Conservation (phyloP, 257 asterid genomes). For the Haberlea rhodopensis region DNA sequence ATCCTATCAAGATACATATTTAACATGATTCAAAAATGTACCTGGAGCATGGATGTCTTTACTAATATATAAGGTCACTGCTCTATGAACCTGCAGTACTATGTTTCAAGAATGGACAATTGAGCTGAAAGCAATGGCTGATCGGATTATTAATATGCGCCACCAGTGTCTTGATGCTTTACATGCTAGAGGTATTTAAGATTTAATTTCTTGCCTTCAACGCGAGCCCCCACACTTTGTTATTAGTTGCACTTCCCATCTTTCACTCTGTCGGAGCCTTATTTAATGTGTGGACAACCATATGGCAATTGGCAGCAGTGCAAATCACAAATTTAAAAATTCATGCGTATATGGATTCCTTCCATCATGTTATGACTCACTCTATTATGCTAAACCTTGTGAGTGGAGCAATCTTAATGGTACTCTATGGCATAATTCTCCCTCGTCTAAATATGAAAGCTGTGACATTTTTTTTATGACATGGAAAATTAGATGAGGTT, state of each 20-base stretch:
- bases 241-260: background rate
- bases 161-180: slow-evolving; percentile 81
- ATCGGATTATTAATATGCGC: slow-evolving; percentile 94
- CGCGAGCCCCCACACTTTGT: background rate
- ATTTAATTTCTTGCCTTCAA: background rate
- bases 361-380: background rate
- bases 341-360: background rate
- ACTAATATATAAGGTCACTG: background rate
- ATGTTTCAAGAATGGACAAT: slow-evolving; percentile 84
- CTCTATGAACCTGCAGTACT: slow-evolving; percentile 47
- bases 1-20: too few relatives aligned
- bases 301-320: background rate
- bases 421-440: background rate
- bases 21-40: too few relatives aligned
- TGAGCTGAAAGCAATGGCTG: slow-evolving; percentile 98
- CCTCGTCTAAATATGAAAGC: too few relatives aligned
- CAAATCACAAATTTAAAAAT: background rate
- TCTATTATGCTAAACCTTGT: background rate
- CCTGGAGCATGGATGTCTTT: background rate
- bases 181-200: slow-evolving; percentile 52
- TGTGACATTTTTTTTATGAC: too few relatives aligned
- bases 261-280: too few relatives aligned
- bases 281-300: background rate
- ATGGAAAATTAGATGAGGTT: background rate
- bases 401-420: background rate